These are phyloP conservation scores for Monilinia polystroma DNA, from an alignment of 2,329 filamentous ascomycete genomes.

Conservation along the genomic window DNA sequence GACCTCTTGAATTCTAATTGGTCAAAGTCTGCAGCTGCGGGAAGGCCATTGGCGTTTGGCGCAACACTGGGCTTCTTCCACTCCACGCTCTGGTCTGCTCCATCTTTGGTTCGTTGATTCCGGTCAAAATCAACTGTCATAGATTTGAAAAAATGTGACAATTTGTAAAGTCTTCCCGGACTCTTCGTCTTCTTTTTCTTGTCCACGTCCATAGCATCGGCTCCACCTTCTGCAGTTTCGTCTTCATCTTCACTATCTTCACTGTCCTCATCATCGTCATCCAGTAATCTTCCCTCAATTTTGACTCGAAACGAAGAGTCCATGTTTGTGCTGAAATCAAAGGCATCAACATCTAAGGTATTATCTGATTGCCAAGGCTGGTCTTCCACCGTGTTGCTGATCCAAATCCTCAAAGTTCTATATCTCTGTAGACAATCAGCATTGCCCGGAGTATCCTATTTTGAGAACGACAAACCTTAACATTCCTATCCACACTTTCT, in stretches of 20 bases:
- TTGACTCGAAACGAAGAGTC: constrained; percentile 86
- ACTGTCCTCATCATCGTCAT: constrained; percentile 59
- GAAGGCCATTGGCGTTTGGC: constrained; percentile 49
- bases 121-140: constrained; percentile 73
- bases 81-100: constrained; percentile 62
- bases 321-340: constrained; percentile 75
- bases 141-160: constrained; percentile 81
- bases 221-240: constrained; percentile 41
- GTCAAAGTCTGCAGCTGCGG: constrained; percentile 77
- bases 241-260: constrained; percentile 51
- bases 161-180: constrained; percentile 52
- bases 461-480: constrained; percentile 55
- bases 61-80: constrained; percentile 77
- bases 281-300: constrained; percentile 83
- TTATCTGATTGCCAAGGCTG: constrained; percentile 83
- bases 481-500: constrained; percentile 72
- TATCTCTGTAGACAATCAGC: constrained; percentile 54
- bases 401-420: constrained; percentile 87
- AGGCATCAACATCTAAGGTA: constrained; percentile 67
- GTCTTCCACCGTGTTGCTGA: constrained; percentile 91
- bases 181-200: constrained; percentile 45
- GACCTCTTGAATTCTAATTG: constrained; percentile 87
- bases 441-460: neutral
- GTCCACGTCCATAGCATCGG: constrained; percentile 56
- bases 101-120: constrained; percentile 56